phyloP scores from a whole-genome alignment of 345 rosid genomes.

The Rhodamnia argentea region DNA sequence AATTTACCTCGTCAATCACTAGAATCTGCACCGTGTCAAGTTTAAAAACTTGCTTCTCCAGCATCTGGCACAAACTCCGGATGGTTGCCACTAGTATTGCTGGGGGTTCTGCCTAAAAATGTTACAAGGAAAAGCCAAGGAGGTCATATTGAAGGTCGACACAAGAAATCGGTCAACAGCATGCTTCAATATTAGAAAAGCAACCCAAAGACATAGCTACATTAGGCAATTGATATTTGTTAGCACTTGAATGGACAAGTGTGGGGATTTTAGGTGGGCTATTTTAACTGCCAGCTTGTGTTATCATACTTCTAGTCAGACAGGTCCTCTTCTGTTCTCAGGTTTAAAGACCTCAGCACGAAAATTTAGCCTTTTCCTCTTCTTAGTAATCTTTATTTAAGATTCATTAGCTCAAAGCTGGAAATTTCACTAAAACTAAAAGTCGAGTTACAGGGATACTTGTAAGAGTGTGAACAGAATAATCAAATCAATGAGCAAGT shows the following conservation, averaged over 20 bases:
- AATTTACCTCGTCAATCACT: slow-evolving; percentile 82
- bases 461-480: background rate
- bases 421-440: background rate
- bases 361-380: background rate
- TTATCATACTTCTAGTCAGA: background rate
- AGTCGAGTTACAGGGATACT: background rate
- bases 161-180: background rate
- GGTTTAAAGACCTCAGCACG: background rate
- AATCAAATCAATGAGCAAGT: background rate
- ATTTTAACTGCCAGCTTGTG: background rate
- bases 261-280: background rate
- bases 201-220: background rate
- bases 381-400: background rate
- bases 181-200: background rate
- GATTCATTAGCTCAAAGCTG: background rate
- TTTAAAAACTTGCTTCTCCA: slow-evolving; percentile 63
- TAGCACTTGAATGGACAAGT: background rate
- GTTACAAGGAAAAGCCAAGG: background rate
- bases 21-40: slow-evolving; percentile 60
- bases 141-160: background rate
- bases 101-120: slow-evolving; percentile 91
- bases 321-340: background rate
- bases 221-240: background rate
- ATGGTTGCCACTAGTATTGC: slow-evolving; percentile 77
- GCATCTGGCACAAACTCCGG: slow-evolving; percentile 74